Evolutionary conservation across 805 yeast genomes (phyloP).

Genomic region (Komagataella populi): DNA sequence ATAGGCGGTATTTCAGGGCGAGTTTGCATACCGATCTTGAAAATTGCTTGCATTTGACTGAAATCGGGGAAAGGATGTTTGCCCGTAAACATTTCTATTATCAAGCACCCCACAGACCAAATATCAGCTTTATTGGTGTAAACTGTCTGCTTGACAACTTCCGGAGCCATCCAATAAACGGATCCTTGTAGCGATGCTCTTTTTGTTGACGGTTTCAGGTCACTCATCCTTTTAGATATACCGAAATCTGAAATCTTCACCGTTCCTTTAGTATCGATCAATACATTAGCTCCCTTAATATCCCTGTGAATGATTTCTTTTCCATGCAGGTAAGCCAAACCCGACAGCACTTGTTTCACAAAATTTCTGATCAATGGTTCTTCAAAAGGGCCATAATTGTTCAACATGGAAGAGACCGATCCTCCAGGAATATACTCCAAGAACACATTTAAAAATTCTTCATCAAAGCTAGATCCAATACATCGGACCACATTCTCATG

Average conservation of each 20-base stretch:
- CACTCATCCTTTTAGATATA: constrained; percentile 37
- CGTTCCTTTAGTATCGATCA: constrained; percentile 44
- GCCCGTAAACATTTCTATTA: constrained; percentile 93
- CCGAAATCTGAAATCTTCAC: constrained; percentile 60
- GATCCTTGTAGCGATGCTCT: constrained; percentile 90
- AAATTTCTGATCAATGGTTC: constrained; percentile 45
- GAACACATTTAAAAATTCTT: constrained; percentile 63
- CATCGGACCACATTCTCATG: constrained; percentile 92
- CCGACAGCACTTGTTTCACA: constrained; percentile 39
- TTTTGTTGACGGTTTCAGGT: constrained; percentile 21
- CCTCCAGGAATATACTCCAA: constrained; percentile 34
- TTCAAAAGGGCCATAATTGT: constrained; percentile 47
- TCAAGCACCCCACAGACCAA: constrained; percentile 93
- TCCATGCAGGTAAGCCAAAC: constrained; percentile 41
- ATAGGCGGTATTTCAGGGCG: constrained; percentile 70
- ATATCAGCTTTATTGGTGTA: constrained; percentile 90
- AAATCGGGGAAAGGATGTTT: constrained; percentile 92
- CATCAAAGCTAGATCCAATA: constrained; percentile 75
- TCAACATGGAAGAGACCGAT: constrained; percentile 37
- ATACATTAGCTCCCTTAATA: constrained; percentile 51
- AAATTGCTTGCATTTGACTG: constrained; percentile 94
- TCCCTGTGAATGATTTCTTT: constrained; percentile 49
- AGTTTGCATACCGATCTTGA: constrained; percentile 78
- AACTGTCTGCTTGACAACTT: constrained; percentile 86
- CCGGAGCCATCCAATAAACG: constrained; percentile 99